Conservation (phyloP, 2,329 filamentous ascomycete genomes). For the Colletotrichum spaethianum region DNA sequence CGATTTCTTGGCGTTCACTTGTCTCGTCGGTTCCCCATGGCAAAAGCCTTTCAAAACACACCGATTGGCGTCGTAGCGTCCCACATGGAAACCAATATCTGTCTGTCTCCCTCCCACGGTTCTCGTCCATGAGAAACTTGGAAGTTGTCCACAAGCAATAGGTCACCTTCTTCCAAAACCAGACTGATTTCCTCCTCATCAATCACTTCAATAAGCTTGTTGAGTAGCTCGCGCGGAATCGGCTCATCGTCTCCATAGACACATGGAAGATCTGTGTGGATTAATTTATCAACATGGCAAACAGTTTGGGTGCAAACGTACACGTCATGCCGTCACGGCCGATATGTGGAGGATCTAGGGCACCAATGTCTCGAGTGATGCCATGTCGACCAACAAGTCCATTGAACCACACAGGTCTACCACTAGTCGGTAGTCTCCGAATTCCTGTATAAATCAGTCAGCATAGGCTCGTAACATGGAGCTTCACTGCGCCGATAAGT, state of each 20-base stretch:
- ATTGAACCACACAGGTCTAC: constrained; percentile 41
- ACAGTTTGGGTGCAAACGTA: constrained; percentile 3
- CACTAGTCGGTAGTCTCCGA: constrained; percentile 31
- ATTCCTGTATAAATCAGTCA: constrained; percentile 5
- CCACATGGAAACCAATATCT: constrained; percentile 38
- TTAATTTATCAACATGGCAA: neutral
- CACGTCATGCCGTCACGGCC: constrained; percentile 42
- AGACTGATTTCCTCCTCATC: constrained; percentile 42
- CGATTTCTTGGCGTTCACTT: neutral
- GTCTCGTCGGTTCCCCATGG: too few species aligned
- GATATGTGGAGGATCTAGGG: constrained; percentile 40
- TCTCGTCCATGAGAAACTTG: constrained; percentile 39
- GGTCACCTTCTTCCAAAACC: constrained; percentile 39
- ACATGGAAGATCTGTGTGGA: constrained; percentile 31
- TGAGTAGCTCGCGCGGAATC: constrained; percentile 33
- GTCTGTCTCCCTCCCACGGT: constrained; percentile 39
- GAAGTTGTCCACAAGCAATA: constrained; percentile 43
- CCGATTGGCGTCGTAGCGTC: constrained; percentile 14
- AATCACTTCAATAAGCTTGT: constrained; percentile 42
- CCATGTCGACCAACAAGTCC: constrained; percentile 41
- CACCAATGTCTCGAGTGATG: constrained; percentile 42
- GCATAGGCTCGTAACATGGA: neutral
- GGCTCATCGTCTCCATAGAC: constrained; percentile 40
- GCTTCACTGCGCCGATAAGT: neutral
- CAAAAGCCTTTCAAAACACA: neutral